Base-by-base conservation (phyloP, 2,329 filamentous ascomycete species). In the Colletotrichum sublineola region DNA sequence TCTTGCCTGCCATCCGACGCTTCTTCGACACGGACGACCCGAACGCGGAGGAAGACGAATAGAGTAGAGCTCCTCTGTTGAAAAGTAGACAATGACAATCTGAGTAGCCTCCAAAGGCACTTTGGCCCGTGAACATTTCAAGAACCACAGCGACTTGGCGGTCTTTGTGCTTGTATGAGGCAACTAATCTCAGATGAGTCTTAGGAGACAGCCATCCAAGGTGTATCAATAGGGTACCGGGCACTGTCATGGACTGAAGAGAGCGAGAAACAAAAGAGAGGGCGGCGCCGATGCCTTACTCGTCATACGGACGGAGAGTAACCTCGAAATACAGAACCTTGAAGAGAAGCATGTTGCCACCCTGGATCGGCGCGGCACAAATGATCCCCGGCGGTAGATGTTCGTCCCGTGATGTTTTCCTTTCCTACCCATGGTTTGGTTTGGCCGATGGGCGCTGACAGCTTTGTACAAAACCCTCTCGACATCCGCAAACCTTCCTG, bases 1-100 rank as follows among this genome's bases (percentile, higher is more conserved):
- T 90, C 77, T 84, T 89, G 70, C 88, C 88, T 15, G 90, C 90
- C 24, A 76, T 93, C 69, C 82, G 86, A 74, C 84, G 85, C 79
- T 79, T 93, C 72, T 86, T 92, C 75, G 86, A 86, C 71, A 83
- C 81, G 61, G 76, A 79, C n/a, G 12, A 11, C 3, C 12, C 11
- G 2, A 53, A 40, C 15, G 44, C n/a, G 60, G 61, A 63, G 12
- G 61, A 29, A 29, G 61, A 40, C 11, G 36, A 63, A 12, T 63
- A 63, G 48, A 42, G 55, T 18, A 58, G n/a, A 18, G 38, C 36
- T 29, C 55, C 12, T 3, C 55, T 40, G n/a, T 29, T 5, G 53
- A 31, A n/a, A 36, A 3, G 40, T 40, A 57, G 29, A 9, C 6
- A 40, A 57, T 40, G 12, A 8, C 3, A 18, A 24, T 15, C 5